Percentiles rank a stretch among this genome's conserved stretches.
Conservation (phyloP, 2,329 filamentous ascomycete genomes). For the Fusarium chuoi region DNA sequence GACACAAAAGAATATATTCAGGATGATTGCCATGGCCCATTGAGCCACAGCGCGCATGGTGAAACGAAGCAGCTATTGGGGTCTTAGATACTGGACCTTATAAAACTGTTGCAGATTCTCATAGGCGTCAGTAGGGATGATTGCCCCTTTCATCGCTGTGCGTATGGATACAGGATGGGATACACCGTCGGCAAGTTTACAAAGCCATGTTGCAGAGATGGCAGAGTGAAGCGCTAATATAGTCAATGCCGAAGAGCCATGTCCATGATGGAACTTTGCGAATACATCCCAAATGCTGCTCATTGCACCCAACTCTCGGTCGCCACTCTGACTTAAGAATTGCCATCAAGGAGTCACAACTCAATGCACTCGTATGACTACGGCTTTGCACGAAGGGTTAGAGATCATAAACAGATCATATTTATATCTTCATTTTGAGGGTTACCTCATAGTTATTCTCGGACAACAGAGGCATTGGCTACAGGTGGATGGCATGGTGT, state of each 20-base stretch:
- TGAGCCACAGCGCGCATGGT: too few relatives aligned
- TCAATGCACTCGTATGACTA: accelerated
- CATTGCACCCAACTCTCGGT: accelerated
- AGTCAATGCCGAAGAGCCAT: accelerated
- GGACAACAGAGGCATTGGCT: accelerated
- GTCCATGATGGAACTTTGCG: accelerated
- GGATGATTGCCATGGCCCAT: too few relatives aligned
- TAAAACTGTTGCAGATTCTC: background rate
- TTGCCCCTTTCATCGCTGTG: accelerated
- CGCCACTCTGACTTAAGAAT: background rate
- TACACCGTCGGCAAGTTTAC: background rate
- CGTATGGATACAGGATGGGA: accelerated
- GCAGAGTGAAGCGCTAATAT: accelerated
- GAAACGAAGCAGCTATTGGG: too few relatives aligned
- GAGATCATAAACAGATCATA: background rate
- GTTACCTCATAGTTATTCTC: accelerated
- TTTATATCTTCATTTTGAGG: background rate
- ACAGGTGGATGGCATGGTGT: background rate
- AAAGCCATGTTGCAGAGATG: accelerated
- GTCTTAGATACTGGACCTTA: background rate
- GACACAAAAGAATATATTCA: background rate
- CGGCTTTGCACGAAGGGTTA: accelerated
- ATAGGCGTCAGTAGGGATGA: accelerated
- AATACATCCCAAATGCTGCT: background rate
- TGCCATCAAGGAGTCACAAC: background rate